phyloP scores from a whole-genome alignment of 2,329 filamentous ascomycete genomes.

The Bipolaris sorokiniana region DNA sequence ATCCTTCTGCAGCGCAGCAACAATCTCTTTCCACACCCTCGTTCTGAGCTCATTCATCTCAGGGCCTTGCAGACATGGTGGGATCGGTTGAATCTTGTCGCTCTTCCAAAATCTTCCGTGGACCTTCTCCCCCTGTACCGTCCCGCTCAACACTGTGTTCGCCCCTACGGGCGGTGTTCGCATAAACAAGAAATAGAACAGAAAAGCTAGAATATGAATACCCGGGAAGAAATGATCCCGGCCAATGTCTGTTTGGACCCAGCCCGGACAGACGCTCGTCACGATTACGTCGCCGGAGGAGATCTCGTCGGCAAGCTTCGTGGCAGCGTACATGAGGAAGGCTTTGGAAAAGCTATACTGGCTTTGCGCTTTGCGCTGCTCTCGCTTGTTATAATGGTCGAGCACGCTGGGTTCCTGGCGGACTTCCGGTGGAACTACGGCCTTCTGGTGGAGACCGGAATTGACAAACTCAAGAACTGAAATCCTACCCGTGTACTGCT shows the following conservation, averaged over 20 bases:
- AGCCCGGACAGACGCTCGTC: slow-evolving; percentile 46
- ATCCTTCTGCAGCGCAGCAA: slow-evolving; percentile 39
- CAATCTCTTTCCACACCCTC: slow-evolving; percentile 45
- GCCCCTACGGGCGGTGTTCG: slow-evolving; percentile 39
- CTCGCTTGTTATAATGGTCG: slow-evolving; percentile 37
- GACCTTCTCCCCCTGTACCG: slow-evolving; percentile 39
- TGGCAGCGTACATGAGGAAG: slow-evolving; percentile 45
- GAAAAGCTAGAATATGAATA: slow-evolving; percentile 28
- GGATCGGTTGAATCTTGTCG: slow-evolving; percentile 41
- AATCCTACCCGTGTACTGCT: slow-evolving; percentile 26
- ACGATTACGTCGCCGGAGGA: slow-evolving; percentile 43
- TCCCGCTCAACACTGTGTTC: slow-evolving; percentile 43
- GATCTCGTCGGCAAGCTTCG: slow-evolving; percentile 34
- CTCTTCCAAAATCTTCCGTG: slow-evolving; percentile 48
- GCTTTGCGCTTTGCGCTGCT: slow-evolving; percentile 31
- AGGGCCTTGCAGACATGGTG: slow-evolving; percentile 37
- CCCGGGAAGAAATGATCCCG: slow-evolving; percentile 42
- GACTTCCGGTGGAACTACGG: slow-evolving; percentile 30
- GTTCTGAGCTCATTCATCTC: slow-evolving; percentile 39
- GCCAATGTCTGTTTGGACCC: slow-evolving; percentile 38
- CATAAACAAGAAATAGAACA: slow-evolving; percentile 32
- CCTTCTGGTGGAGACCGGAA: slow-evolving; percentile 39
- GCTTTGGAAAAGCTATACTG: slow-evolving; percentile 46
- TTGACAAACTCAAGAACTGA: slow-evolving; percentile 45
- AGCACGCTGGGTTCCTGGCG: slow-evolving; percentile 34